phyloP scores from a whole-genome alignment of 805 yeast species.

The Cyberlindnera xylosilytica region DNA sequence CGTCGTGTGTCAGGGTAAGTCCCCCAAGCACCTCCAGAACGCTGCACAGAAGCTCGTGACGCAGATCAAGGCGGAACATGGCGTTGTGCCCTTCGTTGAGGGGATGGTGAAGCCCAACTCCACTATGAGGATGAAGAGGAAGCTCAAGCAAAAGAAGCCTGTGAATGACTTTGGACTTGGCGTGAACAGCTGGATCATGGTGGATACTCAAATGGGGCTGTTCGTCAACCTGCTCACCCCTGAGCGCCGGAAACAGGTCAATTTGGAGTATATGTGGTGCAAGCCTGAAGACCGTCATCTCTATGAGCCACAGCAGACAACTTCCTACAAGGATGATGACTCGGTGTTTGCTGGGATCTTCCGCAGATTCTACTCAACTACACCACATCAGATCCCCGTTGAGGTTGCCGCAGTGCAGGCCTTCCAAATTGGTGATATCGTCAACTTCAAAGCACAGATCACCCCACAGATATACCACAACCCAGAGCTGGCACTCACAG shows the following conservation, averaged over 20 bases:
- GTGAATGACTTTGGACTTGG: conserved; percentile 52
- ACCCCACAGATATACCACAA: conserved; percentile 4
- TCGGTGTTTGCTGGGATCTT: conserved; percentile 43
- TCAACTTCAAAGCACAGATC: conserved; percentile 2
- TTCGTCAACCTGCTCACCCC: conserved; percentile 71
- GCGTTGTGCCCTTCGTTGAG: conserved; percentile 53
- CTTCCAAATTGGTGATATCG: conserved; percentile 14
- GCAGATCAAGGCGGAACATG: conserved; percentile 51
- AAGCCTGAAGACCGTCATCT: conserved; percentile 31
- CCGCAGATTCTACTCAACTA: conserved; percentile 38
- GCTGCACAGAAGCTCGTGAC: conserved; percentile 60
- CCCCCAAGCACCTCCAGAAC: conserved; percentile 69
- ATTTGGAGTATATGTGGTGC: conserved; percentile 68
- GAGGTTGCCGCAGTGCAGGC: conserved; percentile 14
- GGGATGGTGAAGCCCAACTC: conserved; percentile 65
- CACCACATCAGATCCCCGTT: conserved; percentile 4
- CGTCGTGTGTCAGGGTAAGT: conserved; percentile 73
- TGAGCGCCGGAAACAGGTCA: conserved; percentile 62
- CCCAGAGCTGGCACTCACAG: conserved; percentile 7
- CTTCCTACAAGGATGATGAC: conserved; percentile 28
- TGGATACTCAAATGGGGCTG: conserved; percentile 62
- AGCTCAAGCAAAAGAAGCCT: conserved; percentile 48
- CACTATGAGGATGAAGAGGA: conserved; percentile 46
- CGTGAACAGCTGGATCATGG: conserved; percentile 79
- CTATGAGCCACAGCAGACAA: conserved; percentile 11